These are phyloP conservation scores for Kwoniella sp. DNA, from an alignment of 768 basidiomycete species.

Conservation along the genomic window DNA sequence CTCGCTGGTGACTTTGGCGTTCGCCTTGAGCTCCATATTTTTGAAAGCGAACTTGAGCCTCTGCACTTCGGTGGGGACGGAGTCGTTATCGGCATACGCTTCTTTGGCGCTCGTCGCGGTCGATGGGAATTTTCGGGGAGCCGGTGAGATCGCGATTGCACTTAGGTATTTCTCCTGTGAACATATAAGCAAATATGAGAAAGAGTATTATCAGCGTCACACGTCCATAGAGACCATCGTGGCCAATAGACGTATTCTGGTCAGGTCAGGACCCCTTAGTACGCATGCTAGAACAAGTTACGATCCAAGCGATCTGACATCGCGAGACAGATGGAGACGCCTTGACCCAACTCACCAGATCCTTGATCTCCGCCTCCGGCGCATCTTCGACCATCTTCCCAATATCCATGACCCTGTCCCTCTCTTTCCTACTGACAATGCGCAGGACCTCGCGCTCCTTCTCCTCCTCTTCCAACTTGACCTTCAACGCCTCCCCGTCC, in stretches of 20 bases:
- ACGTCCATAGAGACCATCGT: background rate
- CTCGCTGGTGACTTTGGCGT: slow-evolving; percentile 56
- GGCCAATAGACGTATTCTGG: no score
- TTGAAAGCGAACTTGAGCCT: slow-evolving; percentile 46
- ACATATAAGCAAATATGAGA: background rate
- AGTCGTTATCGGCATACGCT: slow-evolving; percentile 30
- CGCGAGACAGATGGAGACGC: no score
- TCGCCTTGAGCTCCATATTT: slow-evolving; percentile 41
- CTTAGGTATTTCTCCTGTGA: slow-evolving; percentile 32
- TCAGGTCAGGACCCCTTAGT: background rate
- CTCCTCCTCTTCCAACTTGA: slow-evolving; percentile 39
- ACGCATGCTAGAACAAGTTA: no score
- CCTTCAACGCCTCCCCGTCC: slow-evolving; percentile 37
- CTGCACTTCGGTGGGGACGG: slow-evolving; percentile 25
- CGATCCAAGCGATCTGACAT: no score
- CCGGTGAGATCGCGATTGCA: slow-evolving; percentile 11
- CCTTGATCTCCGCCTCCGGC: slow-evolving; percentile 23
- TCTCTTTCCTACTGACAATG: slow-evolving; percentile 37
- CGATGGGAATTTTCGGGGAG: slow-evolving; percentile 23
- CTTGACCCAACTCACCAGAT: slow-evolving; percentile 23
- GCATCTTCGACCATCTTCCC: slow-evolving; percentile 43
- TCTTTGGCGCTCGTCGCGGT: slow-evolving; percentile 23
- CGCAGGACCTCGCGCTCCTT: slow-evolving; percentile 44
- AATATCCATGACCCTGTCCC: slow-evolving; percentile 41
- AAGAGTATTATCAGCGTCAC: background rate